Base-by-base conservation (phyloP, 2,329 filamentous ascomycete genomes). In the Neonectria magnoliae region DNA sequence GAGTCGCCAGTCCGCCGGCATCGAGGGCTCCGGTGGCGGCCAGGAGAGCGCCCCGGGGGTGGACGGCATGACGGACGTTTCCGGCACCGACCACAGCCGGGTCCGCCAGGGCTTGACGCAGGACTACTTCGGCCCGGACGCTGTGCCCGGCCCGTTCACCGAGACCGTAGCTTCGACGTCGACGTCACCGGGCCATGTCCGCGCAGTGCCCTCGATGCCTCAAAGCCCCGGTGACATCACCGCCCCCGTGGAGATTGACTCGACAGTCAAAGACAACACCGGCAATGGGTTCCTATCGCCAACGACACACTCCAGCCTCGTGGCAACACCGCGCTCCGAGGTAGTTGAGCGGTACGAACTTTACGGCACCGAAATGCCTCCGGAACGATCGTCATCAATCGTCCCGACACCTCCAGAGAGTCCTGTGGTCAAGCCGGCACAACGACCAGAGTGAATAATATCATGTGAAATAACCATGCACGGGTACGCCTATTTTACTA, bases 241-340 rank as follows among this genome's bases (percentile, higher is more conserved):
- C 1, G 78, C 78, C 20, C 82, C 86, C 4, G 85, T 88, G 3
- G 87, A 89, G 78, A 85, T 89, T 13, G 85, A 83, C 64, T 81
- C 82, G 50, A 69, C 68, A 4, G 42, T 48, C 54, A 52, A 60
- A 55, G 68, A 67, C 16, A 53, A 65, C 27, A 67, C 55, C 4
- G 54, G 62, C n/a, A 71, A 56, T 9, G 63, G 63, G 11, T 38
- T 64, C 14, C 14, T 73, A 4, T 73, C 73, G 7, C 68, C 69
- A 18, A 64, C 68, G 59, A 65, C 67, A 3, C 67, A 67, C 42
- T 66, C 69, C 2, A 68, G 67, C 63, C 53, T 71, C 59, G 60
- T 69, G 14, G 60, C 68, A 16, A 62, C 71, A 42, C 73, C 73
- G 11, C 51, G 65, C 29, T 70, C 68, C 13, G 74, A 78, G 31